Conservation (phyloP, 192 early-diverging fungal species). For the Backusella psychrophila region DNA sequence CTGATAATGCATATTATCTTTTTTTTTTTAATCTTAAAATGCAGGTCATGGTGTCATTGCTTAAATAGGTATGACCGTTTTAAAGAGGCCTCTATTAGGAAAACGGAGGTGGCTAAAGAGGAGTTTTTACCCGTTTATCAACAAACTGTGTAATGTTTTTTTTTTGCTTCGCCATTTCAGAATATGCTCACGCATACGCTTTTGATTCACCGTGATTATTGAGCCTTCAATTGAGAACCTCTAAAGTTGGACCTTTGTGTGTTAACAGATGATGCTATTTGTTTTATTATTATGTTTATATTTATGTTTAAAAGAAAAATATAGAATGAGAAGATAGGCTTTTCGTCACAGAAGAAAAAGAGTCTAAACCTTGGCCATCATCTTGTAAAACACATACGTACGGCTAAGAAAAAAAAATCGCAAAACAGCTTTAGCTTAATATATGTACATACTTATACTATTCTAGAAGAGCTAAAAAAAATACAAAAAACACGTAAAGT, state of each 20-base stretch:
- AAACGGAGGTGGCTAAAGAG: not conserved
- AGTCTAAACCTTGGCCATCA: too few relatives aligned
- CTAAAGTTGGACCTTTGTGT: not conserved
- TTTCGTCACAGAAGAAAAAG: too few relatives aligned
- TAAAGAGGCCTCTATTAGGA: not conserved
- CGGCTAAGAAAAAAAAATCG: too few relatives aligned
- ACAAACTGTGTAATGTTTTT: not conserved
- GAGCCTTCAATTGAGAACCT: not conserved
- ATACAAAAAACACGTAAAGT: not conserved
- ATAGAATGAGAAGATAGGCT: too few relatives aligned
- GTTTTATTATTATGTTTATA: not conserved
- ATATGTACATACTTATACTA: too few relatives aligned
- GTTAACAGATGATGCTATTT: not conserved
- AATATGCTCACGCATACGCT: too few relatives aligned
- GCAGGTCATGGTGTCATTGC: not conserved
- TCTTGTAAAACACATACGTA: too few relatives aligned
- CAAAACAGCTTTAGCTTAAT: too few relatives aligned
- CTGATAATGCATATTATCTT: not conserved
- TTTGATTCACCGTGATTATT: not conserved
- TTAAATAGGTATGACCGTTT: not conserved
- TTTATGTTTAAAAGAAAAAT: too few relatives aligned
- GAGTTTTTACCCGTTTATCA: conserved; percentile 2
- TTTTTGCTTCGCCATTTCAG: not conserved
- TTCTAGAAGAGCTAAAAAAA: not conserved
- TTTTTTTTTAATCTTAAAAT: not conserved